A percentile compares a stretch with the other conserved stretches of the same genome.
Conservation (phyloP, 805 yeast genomes). For the Myxozyma udenii region DNA sequence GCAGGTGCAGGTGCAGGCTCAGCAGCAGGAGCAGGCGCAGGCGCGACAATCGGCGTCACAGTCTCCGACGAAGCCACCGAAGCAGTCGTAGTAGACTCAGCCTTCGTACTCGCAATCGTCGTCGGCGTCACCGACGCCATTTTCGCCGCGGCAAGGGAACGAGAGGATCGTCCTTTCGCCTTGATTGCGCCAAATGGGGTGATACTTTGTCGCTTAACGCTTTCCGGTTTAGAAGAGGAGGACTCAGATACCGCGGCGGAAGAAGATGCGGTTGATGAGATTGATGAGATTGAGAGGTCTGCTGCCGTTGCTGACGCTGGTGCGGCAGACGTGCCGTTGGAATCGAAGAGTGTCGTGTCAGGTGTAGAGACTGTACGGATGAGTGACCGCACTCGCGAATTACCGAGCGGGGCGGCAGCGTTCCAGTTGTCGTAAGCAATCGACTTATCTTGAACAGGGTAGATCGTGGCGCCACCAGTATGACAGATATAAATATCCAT, state of each 20-base stretch:
- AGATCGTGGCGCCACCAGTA: constrained; percentile 22
- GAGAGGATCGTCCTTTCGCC: constrained; percentile 5
- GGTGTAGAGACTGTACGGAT: too few species aligned
- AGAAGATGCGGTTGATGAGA: too few species aligned
- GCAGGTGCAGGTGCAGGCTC: not conserved
- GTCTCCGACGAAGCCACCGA: not conserved
- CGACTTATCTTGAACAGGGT: constrained; percentile 8
- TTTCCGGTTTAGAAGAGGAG: not conserved
- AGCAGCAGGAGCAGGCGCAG: not conserved
- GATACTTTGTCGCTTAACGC: constrained; percentile 19
- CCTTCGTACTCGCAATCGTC: not conserved
- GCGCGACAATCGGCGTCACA: not conserved
- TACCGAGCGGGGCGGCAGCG: constrained; percentile 3
- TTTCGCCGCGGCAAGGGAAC: not conserved
- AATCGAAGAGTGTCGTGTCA: too few species aligned
- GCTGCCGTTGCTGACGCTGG: not conserved
- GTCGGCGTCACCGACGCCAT: not conserved
- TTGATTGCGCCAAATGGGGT: constrained; percentile 20
- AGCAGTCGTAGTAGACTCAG: not conserved
- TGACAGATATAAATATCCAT: constrained; percentile 23
- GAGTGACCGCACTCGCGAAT: not conserved
- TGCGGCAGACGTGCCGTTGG: constrained; percentile 2
- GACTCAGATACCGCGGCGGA: not conserved
- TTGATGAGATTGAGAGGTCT: too few species aligned
- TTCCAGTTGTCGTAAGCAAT: constrained; percentile 18